Evolutionary conservation across 306 rosid genomes (phyloP).

Genomic region (Astragalus glycyphyllos): DNA sequence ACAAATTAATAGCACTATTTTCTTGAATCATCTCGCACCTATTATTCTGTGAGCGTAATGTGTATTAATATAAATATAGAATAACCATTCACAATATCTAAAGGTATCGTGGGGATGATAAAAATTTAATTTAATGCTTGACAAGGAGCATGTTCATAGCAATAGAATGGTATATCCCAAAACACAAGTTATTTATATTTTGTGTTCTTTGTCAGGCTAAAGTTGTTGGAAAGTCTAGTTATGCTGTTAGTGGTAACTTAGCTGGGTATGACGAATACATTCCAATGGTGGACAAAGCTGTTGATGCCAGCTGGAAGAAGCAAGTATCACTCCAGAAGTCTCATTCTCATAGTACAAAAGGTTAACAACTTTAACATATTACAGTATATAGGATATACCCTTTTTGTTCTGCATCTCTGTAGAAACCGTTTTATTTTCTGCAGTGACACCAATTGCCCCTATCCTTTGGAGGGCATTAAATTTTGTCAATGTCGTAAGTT

Average conservation of each 20-base stretch:
- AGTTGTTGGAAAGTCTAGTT: slow-evolving; percentile 71
- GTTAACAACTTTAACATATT: slow-evolving; percentile 47
- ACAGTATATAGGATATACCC: not conserved
- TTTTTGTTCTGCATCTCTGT: slow-evolving; percentile 27
- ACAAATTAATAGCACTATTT: slow-evolving; percentile 32
- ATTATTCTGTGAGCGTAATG: slow-evolving; percentile 3
- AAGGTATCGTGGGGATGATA: slow-evolving; percentile 16
- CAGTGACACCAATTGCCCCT: slow-evolving; percentile 3
- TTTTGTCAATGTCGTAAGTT: slow-evolving; percentile 21
- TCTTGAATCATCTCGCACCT: slow-evolving; percentile 6
- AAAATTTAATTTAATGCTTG: slow-evolving; percentile 20
- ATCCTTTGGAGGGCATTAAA: slow-evolving; percentile 8
- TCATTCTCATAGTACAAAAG: slow-evolving; percentile 61
- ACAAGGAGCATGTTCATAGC: slow-evolving; percentile 11
- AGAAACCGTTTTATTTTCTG: slow-evolving; percentile 9
- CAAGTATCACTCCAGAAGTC: slow-evolving; percentile 63
- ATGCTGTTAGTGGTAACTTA: slow-evolving; percentile 59
- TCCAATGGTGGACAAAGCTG: slow-evolving; percentile 98
- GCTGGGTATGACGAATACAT: slow-evolving; percentile 88
- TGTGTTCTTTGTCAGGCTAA: slow-evolving; percentile 60
- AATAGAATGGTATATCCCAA: slow-evolving; percentile 10
- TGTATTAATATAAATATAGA: slow-evolving; percentile 22
- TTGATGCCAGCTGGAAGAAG: slow-evolving; percentile 84
- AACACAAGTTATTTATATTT: slow-evolving; percentile 17
- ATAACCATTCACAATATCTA: not conserved